Conservation (phyloP, 805 yeast species). For the Saccharomyces paradoxus region DNA sequence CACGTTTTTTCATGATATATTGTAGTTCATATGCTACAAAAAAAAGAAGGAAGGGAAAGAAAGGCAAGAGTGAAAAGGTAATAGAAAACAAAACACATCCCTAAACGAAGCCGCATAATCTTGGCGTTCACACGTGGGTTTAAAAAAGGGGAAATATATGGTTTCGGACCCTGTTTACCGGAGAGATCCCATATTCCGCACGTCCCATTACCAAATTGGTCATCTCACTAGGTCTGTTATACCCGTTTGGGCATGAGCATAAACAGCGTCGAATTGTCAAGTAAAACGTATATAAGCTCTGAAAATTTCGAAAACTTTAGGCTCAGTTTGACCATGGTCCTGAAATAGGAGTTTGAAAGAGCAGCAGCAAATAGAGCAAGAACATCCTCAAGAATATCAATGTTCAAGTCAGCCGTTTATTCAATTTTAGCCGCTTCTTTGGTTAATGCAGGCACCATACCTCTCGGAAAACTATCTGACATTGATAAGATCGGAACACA, state of each 20-base stretch:
- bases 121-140: neutral
- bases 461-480: neutral
- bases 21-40: constrained; percentile 4
- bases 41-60: neutral
- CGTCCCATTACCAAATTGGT: neutral
- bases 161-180: neutral
- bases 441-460: neutral
- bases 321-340: neutral
- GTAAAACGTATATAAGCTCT: neutral
- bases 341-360: constrained; percentile 16
- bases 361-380: neutral
- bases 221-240: neutral
- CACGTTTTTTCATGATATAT: neutral
- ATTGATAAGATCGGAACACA: constrained; percentile 14
- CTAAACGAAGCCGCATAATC: neutral
- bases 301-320: neutral
- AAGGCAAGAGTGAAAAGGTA: no score
- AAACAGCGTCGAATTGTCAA: neutral
- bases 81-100: neutral
- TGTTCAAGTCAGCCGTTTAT: neutral
- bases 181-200: neutral
- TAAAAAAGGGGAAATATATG: neutral
- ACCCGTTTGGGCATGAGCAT: neutral
- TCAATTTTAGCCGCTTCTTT: neutral
- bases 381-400: neutral